A percentile compares a stretch with the other conserved stretches of the same genome.
These are phyloP conservation scores for Fusarium keratoplasticum DNA, from an alignment of 2,329 filamentous ascomycete genomes.

Conservation along the genomic window DNA sequence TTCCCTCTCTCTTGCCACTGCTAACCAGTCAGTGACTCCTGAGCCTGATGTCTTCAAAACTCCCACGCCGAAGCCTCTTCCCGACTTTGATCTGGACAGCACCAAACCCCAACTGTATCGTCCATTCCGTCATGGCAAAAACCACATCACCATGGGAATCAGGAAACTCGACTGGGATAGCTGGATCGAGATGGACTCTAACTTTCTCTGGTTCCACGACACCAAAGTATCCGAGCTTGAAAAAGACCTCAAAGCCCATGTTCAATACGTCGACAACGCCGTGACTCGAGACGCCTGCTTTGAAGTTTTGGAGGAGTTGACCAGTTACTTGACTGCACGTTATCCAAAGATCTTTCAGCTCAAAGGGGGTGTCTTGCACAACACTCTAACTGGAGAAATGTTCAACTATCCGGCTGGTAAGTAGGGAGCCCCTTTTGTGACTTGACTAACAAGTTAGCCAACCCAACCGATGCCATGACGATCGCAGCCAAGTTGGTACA, in stretches of 20 bases:
- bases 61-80: neutral
- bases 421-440: rapidly evolving
- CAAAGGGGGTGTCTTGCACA: neutral
- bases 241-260: constrained; percentile 23
- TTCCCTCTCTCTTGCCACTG: neutral
- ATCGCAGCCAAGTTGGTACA: constrained; percentile 31
- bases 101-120: constrained; percentile 27
- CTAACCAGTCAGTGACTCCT: neutral
- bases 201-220: constrained; percentile 29
- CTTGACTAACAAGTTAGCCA: neutral
- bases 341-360: constrained; percentile 35
- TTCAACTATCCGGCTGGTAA: constrained; percentile 24
- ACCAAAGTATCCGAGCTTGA: constrained; percentile 30
- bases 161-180: constrained; percentile 31
- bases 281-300: constrained; percentile 31
- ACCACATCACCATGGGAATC: constrained; percentile 35
- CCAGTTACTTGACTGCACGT: constrained; percentile 8
- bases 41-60: constrained; percentile 7
- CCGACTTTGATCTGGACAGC: constrained; percentile 16
- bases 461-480: constrained; percentile 25
- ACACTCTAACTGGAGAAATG: constrained; percentile 15
- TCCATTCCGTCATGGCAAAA: constrained; percentile 30
- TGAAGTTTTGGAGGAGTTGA: constrained; percentile 27
- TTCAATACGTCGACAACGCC: constrained; percentile 28
- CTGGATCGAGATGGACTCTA: constrained; percentile 38